Conservation (phyloP, 164 flowering plant species). For the Amborella trichopoda region DNA sequence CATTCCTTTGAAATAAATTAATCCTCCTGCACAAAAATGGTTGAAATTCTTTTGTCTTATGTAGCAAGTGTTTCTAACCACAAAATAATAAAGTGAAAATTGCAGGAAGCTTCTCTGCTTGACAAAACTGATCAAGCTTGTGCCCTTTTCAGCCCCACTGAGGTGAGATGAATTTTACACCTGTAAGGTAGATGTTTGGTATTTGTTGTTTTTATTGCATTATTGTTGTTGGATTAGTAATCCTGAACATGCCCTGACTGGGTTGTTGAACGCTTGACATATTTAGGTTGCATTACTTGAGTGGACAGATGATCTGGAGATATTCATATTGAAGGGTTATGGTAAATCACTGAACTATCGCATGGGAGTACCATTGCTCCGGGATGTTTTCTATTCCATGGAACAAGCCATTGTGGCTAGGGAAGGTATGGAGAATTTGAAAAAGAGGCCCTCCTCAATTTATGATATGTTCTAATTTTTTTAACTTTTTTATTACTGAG, state of each 20-base stretch:
- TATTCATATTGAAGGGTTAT: slow-evolving; percentile 79
- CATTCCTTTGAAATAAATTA: no score
- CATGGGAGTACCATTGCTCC: slow-evolving; percentile 86
- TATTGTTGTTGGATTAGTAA: no score
- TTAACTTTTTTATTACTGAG: not conserved
- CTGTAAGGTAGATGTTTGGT: no score
- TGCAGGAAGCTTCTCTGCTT: slow-evolving; percentile 79
- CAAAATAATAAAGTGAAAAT: no score
- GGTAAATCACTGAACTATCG: slow-evolving; percentile 78
- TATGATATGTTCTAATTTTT: not conserved
- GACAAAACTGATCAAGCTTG: slow-evolving; percentile 82
- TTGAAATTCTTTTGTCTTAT: no score
- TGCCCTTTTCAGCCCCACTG: slow-evolving; percentile 54
- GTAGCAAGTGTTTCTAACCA: no score
- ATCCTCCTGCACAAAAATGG: no score
- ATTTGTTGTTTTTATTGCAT: no score
- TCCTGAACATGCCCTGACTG: slow-evolving; percentile 1
- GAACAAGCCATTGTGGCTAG: slow-evolving; percentile 70
- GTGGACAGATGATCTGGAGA: slow-evolving; percentile 93
- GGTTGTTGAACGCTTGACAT: slow-evolving; percentile 3
- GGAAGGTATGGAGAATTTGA: slow-evolving; percentile 47
- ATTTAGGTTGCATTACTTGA: slow-evolving; percentile 65
- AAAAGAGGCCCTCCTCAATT: not conserved
- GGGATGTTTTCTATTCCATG: slow-evolving; percentile 79
- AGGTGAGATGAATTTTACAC: no score